Percentiles rank a stretch among this genome's conserved stretches.
Conservation (phyloP, 768 basidiomycete genomes). For the Lepiota subincarnata region DNA sequence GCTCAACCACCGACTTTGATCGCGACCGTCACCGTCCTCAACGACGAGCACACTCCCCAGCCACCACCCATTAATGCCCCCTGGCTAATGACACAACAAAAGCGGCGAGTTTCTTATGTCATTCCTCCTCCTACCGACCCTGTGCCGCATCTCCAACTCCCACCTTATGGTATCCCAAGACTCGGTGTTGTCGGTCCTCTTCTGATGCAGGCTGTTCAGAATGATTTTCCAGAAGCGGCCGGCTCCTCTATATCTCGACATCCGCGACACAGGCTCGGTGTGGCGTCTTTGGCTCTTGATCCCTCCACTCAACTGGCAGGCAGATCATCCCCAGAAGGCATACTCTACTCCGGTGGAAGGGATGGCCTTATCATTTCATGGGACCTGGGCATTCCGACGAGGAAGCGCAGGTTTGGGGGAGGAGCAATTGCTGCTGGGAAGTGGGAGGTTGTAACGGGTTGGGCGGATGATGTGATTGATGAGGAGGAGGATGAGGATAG, state of each 20-base stretch:
- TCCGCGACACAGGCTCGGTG: constrained; percentile 84
- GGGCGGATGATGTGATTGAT: constrained; percentile 66
- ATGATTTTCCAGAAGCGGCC: constrained; percentile 21
- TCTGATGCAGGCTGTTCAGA: constrained; percentile 39
- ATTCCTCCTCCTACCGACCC: constrained; percentile 67
- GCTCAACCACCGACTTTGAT: neutral
- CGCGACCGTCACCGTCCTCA: neutral
- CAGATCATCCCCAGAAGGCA: constrained; percentile 68
- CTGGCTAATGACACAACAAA: constrained; percentile 33
- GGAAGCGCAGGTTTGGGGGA: constrained; percentile 32
- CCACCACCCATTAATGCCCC: neutral
- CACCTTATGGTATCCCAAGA: constrained; percentile 57
- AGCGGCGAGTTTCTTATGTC: constrained; percentile 82
- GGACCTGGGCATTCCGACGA: constrained; percentile 75
- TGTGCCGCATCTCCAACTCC: constrained; percentile 66
- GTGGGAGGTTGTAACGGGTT: constrained; percentile 85
- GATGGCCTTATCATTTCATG: constrained; percentile 87
- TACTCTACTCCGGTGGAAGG: constrained; percentile 85
- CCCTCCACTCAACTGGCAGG: constrained; percentile 73
- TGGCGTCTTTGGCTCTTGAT: constrained; percentile 86
- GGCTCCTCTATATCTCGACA: constrained; percentile 33
- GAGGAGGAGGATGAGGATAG: constrained; percentile 69
- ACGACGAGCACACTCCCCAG: neutral
- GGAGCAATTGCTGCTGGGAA: constrained; percentile 27
- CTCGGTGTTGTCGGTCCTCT: constrained; percentile 70